Evolutionary conservation across 192 early-diverging fungal species (phyloP).

Genomic region (Diversispora epigaea): DNA sequence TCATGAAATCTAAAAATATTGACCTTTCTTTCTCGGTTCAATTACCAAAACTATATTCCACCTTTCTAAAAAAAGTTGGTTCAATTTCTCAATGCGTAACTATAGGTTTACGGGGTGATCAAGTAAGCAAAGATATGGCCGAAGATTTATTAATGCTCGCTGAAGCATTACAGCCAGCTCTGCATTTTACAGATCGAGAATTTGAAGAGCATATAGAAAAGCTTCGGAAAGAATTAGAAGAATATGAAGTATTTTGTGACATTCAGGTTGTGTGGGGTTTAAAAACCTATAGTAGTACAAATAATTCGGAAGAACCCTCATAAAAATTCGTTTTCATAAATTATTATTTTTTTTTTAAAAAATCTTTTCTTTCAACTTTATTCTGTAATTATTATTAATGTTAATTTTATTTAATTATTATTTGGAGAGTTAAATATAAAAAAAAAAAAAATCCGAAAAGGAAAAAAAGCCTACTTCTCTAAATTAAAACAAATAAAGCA

Average conservation of each 20-base stretch:
- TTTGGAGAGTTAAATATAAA: too few relatives aligned
- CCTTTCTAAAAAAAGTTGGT: neutral
- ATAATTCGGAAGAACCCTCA: too few relatives aligned
- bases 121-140: neutral
- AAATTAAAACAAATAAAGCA: too few relatives aligned
- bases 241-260: neutral
- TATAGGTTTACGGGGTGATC: constrained; percentile 11
- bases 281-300: neutral
- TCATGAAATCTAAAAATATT: constrained; percentile 9
- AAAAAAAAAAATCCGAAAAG: too few relatives aligned
- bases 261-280: neutral
- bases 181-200: neutral
- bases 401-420: too few relatives aligned
- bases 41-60: neutral
- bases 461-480: too few relatives aligned
- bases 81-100: neutral
- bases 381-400: too few relatives aligned
- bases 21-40: neutral
- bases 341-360: too few relatives aligned
- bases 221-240: neutral
- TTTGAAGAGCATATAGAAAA: neutral
- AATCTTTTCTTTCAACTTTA: too few relatives aligned
- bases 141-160: constrained; percentile 5
- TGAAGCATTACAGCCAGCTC: neutral
- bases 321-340: too few relatives aligned